These are phyloP conservation scores for Acanthamoeba lenticulata DNA, from an alignment of 208 protist species.

Conservation along the genomic window DNA sequence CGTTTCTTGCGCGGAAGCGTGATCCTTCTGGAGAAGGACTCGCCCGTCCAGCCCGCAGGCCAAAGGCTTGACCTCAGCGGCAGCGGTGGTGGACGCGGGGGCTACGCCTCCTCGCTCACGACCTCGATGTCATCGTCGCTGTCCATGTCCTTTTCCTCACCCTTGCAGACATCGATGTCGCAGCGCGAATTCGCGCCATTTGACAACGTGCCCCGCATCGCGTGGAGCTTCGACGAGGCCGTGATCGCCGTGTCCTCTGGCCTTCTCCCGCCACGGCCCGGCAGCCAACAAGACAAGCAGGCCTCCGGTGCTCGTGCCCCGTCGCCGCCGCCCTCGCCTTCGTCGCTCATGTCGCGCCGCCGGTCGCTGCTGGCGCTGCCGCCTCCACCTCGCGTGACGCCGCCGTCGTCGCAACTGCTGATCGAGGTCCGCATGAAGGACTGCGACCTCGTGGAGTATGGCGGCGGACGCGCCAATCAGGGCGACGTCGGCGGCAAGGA, in stretches of 20 bases:
- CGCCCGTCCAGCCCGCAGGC: background rate
- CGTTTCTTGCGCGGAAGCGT: background rate
- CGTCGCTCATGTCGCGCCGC: background rate
- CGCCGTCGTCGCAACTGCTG: background rate
- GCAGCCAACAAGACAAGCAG: too few relatives aligned
- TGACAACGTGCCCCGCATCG: background rate
- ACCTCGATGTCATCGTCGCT: background rate
- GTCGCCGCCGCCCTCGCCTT: constrained; percentile 3
- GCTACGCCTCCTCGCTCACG: background rate
- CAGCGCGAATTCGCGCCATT: background rate
- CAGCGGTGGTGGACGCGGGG: too few relatives aligned
- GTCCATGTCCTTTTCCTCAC: background rate
- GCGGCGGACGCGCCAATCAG: background rate
- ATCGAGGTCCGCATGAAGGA: background rate
- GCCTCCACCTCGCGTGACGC: background rate
- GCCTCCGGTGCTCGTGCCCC: background rate
- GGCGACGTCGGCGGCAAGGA: background rate
- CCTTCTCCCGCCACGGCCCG: background rate
- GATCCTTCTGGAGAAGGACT: constrained; percentile 18
- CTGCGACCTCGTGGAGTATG: constrained; percentile 41
- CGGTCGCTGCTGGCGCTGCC: background rate
- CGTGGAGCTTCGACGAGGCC: background rate
- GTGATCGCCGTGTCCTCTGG: background rate
- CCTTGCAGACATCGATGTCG: too few relatives aligned
- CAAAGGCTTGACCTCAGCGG: background rate